A percentile compares a stretch with the other conserved stretches of the same genome.
phyloP scores from a whole-genome alignment of 257 asterid species.

The Solanum paucissectum region DNA sequence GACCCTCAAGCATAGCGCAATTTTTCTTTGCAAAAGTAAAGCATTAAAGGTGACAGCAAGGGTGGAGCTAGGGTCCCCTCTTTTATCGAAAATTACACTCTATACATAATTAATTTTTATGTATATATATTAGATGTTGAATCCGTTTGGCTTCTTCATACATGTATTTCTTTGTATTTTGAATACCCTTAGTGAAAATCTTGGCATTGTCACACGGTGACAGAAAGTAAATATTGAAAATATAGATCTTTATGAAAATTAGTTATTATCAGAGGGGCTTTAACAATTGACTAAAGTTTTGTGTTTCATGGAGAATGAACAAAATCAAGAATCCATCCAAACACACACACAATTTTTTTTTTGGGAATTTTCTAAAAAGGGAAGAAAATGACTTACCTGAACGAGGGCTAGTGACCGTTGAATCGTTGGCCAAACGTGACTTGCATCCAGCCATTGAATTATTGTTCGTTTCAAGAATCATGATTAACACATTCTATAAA shows the following conservation, averaged over 20 bases:
- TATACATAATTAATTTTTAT: not conserved
- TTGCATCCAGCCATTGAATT: not conserved
- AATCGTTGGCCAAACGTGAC: constrained; percentile 10
- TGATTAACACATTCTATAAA: constrained; percentile 18
- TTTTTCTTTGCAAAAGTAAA: not conserved
- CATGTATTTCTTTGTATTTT: not conserved
- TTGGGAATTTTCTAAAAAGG: not conserved
- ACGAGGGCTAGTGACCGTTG: constrained; percentile 1
- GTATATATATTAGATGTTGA: not conserved
- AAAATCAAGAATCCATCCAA: not conserved
- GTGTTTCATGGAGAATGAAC: not conserved
- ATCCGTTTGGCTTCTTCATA: not conserved
- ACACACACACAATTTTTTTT: not conserved
- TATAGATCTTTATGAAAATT: not conserved
- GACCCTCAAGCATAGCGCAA: not conserved
- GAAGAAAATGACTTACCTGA: constrained; percentile 17
- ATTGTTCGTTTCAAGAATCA: not conserved
- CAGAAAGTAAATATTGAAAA: not conserved
- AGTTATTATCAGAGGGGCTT: not conserved
- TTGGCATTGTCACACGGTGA: not conserved
- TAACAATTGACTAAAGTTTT: not conserved
- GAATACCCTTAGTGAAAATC: not conserved
- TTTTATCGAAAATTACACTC: not conserved
- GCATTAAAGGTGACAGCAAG: not conserved
- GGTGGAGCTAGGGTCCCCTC: not conserved